Evolutionary conservation across 352 stramenopile genomes (phyloP).

Genomic region (Globisporangium cylindrosporum): DNA sequence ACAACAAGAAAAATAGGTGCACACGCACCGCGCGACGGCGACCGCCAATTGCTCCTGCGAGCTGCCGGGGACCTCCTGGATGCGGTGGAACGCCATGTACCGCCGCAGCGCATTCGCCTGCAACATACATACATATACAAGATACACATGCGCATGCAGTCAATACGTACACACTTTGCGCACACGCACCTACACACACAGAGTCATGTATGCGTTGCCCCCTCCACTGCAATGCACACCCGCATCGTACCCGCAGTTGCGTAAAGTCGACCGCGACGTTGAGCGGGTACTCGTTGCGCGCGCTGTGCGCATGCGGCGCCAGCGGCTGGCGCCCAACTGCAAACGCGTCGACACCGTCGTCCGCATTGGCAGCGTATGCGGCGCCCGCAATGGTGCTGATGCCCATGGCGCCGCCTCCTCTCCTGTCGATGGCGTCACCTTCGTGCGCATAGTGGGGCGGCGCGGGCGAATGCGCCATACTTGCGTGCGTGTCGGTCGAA

Average conservation of each 20-base stretch:
- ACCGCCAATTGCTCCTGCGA: slow-evolving; percentile 57
- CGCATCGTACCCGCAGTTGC: slow-evolving; percentile 43
- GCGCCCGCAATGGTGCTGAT: not conserved
- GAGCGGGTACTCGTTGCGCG: slow-evolving; percentile 51
- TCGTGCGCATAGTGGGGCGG: not conserved
- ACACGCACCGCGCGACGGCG: slow-evolving; percentile 51
- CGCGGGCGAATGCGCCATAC: not conserved
- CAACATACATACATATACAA: slow-evolving; percentile 3
- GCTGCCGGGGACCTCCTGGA: slow-evolving; percentile 46
- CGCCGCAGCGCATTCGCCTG: slow-evolving; percentile 57
- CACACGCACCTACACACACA: not conserved
- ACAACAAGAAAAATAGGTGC: not conserved
- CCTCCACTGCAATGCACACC: not conserved
- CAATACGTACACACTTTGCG: not conserved
- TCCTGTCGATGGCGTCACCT: not conserved
- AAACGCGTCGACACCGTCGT: not conserved
- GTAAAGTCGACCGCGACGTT: slow-evolving; percentile 72
- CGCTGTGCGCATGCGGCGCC: slow-evolving; percentile 20
- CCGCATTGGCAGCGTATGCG: not conserved
- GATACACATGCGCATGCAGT: not conserved
- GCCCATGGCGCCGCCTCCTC: not conserved
- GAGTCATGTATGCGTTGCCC: not conserved
- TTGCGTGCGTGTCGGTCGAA: slow-evolving; percentile 6
- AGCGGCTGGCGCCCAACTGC: not conserved
- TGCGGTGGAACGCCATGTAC: slow-evolving; percentile 64